A percentile compares a stretch with the other conserved stretches of the same genome.
Conservation (phyloP, 768 basidiomycete species). For the Baorangia bicolor region DNA sequence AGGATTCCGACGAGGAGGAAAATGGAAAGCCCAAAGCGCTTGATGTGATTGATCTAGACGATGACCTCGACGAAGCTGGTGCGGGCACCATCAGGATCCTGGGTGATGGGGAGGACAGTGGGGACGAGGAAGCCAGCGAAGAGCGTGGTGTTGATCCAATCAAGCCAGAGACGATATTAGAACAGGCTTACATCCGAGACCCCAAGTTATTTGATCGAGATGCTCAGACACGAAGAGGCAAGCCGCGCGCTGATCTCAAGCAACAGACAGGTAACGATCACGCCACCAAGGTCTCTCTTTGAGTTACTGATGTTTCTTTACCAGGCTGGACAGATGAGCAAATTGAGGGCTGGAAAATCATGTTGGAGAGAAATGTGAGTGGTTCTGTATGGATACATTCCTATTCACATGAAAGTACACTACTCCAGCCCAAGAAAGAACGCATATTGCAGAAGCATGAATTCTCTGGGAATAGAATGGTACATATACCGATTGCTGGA, state of each 20-base stretch:
- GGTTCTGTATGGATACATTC: slow-evolving; percentile 6
- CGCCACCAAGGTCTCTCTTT: neutral
- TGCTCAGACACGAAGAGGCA: slow-evolving; percentile 65
- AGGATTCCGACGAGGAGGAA: slow-evolving; percentile 66
- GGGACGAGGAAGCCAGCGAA: slow-evolving; percentile 37
- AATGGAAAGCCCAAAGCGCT: slow-evolving; percentile 24
- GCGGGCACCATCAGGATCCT: slow-evolving; percentile 43
- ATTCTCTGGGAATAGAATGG: slow-evolving; percentile 60
- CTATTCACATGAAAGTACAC: slow-evolving; percentile 4
- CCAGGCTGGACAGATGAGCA: slow-evolving; percentile 79
- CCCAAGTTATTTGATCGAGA: slow-evolving; percentile 77
- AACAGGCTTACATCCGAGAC: slow-evolving; percentile 74
- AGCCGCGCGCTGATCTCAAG: slow-evolving; percentile 63
- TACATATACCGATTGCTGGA: slow-evolving; percentile 2
- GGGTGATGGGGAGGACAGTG: slow-evolving; percentile 58
- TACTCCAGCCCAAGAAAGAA: slow-evolving; percentile 65
- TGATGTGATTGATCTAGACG: slow-evolving; percentile 45
- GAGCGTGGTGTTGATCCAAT: slow-evolving; percentile 25
- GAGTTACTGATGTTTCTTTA: neutral
- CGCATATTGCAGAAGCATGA: slow-evolving; percentile 74
- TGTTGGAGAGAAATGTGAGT: slow-evolving; percentile 86
- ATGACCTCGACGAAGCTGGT: slow-evolving; percentile 49
- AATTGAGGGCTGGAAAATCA: slow-evolving; percentile 89
- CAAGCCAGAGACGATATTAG: slow-evolving; percentile 63
- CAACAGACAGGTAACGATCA: slow-evolving; percentile 57